Base-by-base conservation (phyloP, 2,329 filamentous ascomycete genomes). In the Seiridium cupressi region DNA sequence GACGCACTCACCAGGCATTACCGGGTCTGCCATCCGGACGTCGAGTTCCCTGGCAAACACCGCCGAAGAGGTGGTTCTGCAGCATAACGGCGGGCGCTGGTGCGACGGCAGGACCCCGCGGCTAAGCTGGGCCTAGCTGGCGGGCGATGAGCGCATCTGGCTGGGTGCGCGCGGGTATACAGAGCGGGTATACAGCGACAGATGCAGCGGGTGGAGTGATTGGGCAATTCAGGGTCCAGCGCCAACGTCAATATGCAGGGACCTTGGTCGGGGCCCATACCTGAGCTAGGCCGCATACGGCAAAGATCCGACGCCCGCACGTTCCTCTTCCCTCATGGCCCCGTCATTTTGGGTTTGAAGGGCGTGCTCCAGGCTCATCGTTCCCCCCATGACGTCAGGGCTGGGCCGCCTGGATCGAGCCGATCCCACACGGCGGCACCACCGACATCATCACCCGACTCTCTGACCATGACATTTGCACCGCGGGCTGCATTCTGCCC, bases 1-100 rank as follows among this genome's bases (percentile, higher is more conserved):
- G 95, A 99, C 78, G 95, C 95, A 1, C 82, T 98, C 53, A 98
- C 94, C 11, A 83, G 95, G 62, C 95, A 99, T 73, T 96, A 97
- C 83, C 88, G 93, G 42, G 93, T 97, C 54, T 94, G 96, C 64
- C 94, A 97, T 74, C 93, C 94, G 0, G 92, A 97, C 63, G 84
- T 94, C 59, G 90, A 93, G 64, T 89, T 91, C 67, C 88, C 89
- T n/a, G 89, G 91, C 67, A 84, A 85, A 74, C 79, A 82, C 55
- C 73, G 77, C 51, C 73, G 73, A 63, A 73, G 78, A 40, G 73
- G 66, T n/a, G 66, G 65, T 26, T 32, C 47, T 11, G 13, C 34
- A 13, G 48, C 48, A 35, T 51, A 18, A 32, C 10, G 26, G 46
- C 48, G 9, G 26, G 31, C 26, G 46, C 9, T 31, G 46, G 46